Percentiles rank a stretch among this genome's conserved stretches.
Conservation (phyloP, 208 protist genomes). For the Leishmania lainsoni region DNA sequence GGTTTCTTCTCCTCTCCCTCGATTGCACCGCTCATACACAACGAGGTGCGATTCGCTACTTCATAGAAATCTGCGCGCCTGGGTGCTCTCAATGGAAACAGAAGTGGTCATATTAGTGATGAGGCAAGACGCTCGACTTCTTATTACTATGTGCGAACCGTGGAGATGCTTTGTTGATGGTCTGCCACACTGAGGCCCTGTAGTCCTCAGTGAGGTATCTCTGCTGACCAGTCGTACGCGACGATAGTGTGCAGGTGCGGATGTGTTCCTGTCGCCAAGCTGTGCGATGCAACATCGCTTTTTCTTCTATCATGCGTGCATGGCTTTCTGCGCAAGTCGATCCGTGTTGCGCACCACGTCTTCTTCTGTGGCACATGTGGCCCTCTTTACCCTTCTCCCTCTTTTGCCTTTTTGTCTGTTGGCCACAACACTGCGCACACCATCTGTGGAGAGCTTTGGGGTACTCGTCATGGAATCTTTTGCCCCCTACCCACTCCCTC, state of each 20-base stretch:
- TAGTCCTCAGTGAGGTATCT: background rate
- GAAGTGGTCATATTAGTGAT: too few relatives aligned
- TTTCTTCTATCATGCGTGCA: background rate
- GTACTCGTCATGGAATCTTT: background rate
- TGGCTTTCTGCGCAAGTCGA: background rate
- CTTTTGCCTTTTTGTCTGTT: background rate
- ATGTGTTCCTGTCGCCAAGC: background rate
- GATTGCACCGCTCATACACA: conserved; percentile 5
- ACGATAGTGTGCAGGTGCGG: background rate
- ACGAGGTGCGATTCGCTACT: background rate
- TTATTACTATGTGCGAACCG: background rate
- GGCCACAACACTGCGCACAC: background rate
- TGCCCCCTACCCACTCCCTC: background rate
- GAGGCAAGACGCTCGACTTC: too few relatives aligned
- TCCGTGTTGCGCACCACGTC: background rate
- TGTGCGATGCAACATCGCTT: background rate
- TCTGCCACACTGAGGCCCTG: background rate
- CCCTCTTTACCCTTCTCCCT: background rate
- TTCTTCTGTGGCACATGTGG: background rate
- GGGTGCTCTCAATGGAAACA: background rate
- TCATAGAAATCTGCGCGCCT: background rate
- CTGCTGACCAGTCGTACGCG: background rate
- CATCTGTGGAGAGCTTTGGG: background rate
- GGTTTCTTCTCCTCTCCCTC: background rate
- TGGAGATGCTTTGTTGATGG: background rate